Conservation (phyloP, 2,329 filamentous ascomycete genomes). For the Ceratocystis cacaofunesta region DNA sequence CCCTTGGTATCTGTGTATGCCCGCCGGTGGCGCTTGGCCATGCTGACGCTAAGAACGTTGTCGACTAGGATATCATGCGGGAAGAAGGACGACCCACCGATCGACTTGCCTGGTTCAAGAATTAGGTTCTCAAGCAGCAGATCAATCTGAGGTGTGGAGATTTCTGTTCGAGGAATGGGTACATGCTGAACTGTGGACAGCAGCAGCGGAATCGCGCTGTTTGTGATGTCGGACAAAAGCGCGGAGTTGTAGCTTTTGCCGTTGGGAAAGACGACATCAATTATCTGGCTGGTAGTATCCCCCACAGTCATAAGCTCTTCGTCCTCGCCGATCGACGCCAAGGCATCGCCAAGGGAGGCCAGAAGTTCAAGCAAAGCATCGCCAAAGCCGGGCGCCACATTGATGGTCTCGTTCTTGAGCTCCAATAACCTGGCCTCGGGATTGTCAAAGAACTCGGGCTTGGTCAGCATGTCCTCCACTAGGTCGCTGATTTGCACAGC, state of each 20-base stretch:
- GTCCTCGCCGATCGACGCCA: slow-evolving; percentile 56
- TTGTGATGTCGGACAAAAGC: slow-evolving; percentile 58
- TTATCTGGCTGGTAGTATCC: slow-evolving; percentile 51
- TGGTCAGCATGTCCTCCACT: slow-evolving; percentile 66
- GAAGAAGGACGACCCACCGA: slow-evolving; percentile 78
- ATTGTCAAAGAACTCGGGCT: slow-evolving; percentile 73
- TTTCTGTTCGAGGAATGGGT: slow-evolving; percentile 78
- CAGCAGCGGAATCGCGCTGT: slow-evolving; percentile 65
- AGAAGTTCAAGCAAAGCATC: not conserved
- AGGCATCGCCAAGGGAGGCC: slow-evolving; percentile 26
- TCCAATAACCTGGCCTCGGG: slow-evolving; percentile 42
- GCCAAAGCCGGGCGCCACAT: slow-evolving; percentile 35
- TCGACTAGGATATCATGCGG: slow-evolving; percentile 66
- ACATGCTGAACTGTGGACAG: slow-evolving; percentile 71
- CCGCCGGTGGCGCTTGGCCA: slow-evolving; percentile 1
- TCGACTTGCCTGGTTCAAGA: slow-evolving; percentile 69
- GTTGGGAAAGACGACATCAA: slow-evolving; percentile 51
- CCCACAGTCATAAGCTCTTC: slow-evolving; percentile 55
- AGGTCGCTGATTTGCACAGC: slow-evolving; percentile 58
- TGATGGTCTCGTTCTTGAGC: slow-evolving; percentile 40
- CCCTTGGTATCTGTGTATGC: slow-evolving; percentile 45
- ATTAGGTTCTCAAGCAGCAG: slow-evolving; percentile 82
- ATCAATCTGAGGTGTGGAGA: slow-evolving; percentile 70
- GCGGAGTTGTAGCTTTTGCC: slow-evolving; percentile 51
- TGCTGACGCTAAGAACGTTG: slow-evolving; percentile 75